phyloP scores from a whole-genome alignment of 331 rosid genomes.

The Telfairia occidentalis region DNA sequence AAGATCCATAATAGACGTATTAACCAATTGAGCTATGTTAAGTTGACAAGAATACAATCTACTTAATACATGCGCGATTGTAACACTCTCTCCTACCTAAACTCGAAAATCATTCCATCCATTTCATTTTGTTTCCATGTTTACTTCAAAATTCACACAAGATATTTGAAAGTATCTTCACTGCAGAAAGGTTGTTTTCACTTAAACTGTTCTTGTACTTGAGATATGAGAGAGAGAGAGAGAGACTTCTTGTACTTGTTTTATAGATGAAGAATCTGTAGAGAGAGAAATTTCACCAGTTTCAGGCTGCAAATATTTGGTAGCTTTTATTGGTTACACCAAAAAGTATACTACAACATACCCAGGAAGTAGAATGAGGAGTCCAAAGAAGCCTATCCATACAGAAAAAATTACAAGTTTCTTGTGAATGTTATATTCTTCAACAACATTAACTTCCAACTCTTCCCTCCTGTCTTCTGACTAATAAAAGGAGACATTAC shows the following conservation, averaged over 20 bases:
- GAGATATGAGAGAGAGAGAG: background rate
- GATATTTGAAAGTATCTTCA: too few relatives aligned
- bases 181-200: too few relatives aligned
- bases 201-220: background rate
- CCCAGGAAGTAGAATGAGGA: background rate
- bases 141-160: background rate
- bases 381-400: background rate
- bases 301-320: background rate
- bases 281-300: background rate
- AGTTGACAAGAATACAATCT: too few relatives aligned
- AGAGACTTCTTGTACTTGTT: background rate
- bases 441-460: background rate
- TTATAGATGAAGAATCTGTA: background rate
- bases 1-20: too few relatives aligned
- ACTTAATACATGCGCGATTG: too few relatives aligned
- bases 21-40: too few relatives aligned
- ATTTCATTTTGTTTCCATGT: background rate
- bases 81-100: too few relatives aligned
- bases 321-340: background rate
- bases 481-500: background rate
- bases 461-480: background rate
- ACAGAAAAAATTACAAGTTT: background rate
- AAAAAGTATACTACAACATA: background rate
- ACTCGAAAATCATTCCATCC: background rate
- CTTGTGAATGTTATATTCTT: background rate